phyloP scores from a whole-genome alignment of 2,329 filamentous ascomycete species.

The Fulvia fulva region DNA sequence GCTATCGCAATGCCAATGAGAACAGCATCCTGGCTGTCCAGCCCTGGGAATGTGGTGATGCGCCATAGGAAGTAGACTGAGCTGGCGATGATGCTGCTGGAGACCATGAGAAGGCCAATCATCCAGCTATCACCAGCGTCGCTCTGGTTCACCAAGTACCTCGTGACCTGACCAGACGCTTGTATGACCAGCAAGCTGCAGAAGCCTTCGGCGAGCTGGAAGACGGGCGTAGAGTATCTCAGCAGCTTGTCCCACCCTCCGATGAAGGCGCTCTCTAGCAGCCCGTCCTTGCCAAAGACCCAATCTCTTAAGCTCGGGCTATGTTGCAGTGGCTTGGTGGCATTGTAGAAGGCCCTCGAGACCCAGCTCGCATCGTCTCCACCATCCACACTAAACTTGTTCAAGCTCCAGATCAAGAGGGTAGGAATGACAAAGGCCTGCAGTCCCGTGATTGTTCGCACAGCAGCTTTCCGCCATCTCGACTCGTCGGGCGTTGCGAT shows the following conservation, averaged over 20 bases:
- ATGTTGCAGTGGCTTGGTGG: conserved; percentile 36
- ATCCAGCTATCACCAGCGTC: conserved; percentile 95
- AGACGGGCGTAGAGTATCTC: conserved; percentile 86
- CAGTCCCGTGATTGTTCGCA: conserved; percentile 65
- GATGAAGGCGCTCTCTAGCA: conserved; percentile 75
- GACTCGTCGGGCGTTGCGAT: conserved; percentile 76
- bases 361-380: conserved; percentile 70
- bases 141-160: conserved; percentile 84
- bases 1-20: conserved; percentile 91
- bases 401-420: conserved; percentile 90
- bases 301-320: conserved; percentile 71
- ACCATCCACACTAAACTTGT: conserved; percentile 91
- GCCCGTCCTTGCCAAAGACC: conserved; percentile 80
- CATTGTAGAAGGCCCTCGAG: conserved; percentile 52
- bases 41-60: conserved; percentile 87
- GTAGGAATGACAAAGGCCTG: conserved; percentile 85
- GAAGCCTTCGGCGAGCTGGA: conserved; percentile 93
- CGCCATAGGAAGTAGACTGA: conserved; percentile 96
- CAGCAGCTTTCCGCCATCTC: conserved; percentile 67
- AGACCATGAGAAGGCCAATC: conserved; percentile 82
- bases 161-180: conserved; percentile 86
- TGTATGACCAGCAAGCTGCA: conserved; percentile 95
- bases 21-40: conserved; percentile 86
- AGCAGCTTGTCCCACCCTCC: conserved; percentile 85
- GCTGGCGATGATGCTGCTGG: conserved; percentile 86